These are phyloP conservation scores for Solanum chiquidenum DNA, from an alignment of 257 asterid genomes.

Conservation along the genomic window DNA sequence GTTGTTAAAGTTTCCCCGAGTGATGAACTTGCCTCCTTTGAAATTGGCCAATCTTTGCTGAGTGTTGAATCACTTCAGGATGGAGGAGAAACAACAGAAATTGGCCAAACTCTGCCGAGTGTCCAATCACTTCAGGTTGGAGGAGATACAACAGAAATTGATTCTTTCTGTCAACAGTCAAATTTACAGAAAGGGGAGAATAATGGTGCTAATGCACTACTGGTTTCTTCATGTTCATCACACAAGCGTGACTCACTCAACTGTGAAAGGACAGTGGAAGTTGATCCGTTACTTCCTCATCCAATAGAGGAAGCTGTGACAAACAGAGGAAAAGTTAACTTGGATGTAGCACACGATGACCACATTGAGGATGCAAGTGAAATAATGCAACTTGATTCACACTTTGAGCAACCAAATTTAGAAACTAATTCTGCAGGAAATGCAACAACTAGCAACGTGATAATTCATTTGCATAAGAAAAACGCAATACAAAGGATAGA, in stretches of 20 bases:
- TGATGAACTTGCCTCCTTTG: background rate
- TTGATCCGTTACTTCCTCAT: background rate
- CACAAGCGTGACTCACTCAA: background rate
- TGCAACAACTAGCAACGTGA: background rate
- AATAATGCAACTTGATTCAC: background rate
- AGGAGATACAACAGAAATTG: background rate
- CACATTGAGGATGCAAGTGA: background rate
- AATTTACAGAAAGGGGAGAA: background rate
- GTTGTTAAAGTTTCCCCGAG: background rate
- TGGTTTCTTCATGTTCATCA: background rate
- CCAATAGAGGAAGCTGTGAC: background rate
- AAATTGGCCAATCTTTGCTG: background rate
- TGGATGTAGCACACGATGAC: background rate
- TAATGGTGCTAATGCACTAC: background rate
- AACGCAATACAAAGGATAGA: no score
- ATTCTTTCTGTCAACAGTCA: background rate
- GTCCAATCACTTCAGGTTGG: background rate
- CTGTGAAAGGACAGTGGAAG: background rate
- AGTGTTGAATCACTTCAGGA: background rate
- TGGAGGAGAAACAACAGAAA: background rate
- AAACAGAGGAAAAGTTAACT: background rate
- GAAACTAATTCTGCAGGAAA: background rate
- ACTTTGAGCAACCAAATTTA: background rate
- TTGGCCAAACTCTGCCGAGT: background rate
- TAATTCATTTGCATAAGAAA: background rate